Conservation (phyloP, 441 rosid species). For the Gossypium trilobum region DNA sequence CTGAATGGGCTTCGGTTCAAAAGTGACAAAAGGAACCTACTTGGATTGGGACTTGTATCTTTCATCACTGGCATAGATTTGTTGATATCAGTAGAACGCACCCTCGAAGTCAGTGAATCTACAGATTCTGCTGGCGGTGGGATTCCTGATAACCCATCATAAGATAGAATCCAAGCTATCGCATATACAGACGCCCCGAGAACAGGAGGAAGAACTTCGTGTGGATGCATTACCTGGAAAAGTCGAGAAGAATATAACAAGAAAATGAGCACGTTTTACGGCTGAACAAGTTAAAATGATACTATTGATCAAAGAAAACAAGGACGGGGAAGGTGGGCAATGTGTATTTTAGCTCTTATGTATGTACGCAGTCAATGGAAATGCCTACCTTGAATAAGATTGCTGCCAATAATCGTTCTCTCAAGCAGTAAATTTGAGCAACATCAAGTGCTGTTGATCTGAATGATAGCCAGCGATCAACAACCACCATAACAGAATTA, state of each 20-base stretch:
- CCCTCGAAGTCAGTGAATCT: conserved; percentile 39
- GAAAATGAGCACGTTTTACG: not conserved
- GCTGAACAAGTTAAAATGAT: not conserved
- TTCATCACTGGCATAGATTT: conserved; percentile 21
- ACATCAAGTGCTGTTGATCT: conserved; percentile 66
- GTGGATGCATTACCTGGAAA: conserved; percentile 59
- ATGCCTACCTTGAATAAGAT: conserved; percentile 59
- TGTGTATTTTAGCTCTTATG: not conserved
- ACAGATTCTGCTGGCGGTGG: conserved; percentile 30
- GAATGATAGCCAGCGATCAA: conserved; percentile 82
- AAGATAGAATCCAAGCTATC: conserved; percentile 49
- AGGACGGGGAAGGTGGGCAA: no score
- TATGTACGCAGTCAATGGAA: not conserved
- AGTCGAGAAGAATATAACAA: conserved; percentile 7
- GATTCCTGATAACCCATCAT: conserved; percentile 49
- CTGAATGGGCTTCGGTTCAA: not conserved
- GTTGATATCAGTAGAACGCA: conserved; percentile 34
- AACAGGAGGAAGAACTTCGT: conserved; percentile 47
- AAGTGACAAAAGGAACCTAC: conserved; percentile 21
- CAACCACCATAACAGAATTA: conserved; percentile 50
- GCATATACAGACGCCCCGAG: conserved; percentile 59
- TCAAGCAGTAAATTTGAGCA: conserved; percentile 83
- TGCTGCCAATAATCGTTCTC: conserved; percentile 70
- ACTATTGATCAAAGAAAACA: not conserved
- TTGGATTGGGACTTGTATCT: conserved; percentile 19